phyloP scores from a whole-genome alignment of 768 basidiomycete species.

The Hygrophoropsis aurantiaca region DNA sequence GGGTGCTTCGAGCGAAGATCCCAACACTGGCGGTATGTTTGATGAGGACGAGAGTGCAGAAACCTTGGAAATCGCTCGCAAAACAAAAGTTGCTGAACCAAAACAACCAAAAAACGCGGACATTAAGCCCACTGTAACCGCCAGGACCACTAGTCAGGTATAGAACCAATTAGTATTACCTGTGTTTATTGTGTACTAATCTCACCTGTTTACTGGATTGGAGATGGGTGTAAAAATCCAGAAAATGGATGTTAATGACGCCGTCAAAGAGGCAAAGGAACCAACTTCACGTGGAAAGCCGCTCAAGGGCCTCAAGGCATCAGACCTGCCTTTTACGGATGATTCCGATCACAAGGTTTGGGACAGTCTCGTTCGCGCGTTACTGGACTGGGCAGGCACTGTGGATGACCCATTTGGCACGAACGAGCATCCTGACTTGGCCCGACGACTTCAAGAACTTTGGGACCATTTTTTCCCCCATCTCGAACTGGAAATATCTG shows the following conservation, averaged over 20 bases:
- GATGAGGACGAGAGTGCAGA: background rate
- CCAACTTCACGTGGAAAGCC: background rate
- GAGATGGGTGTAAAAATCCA: conserved; percentile 1
- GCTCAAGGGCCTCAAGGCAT: background rate
- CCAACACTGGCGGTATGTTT: background rate
- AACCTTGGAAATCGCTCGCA: too few relatives aligned
- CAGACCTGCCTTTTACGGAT: conserved; percentile 1
- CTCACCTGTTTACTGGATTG: too few relatives aligned
- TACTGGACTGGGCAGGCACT: background rate
- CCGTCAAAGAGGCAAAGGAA: background rate
- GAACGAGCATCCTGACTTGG: background rate
- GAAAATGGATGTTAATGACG: background rate
- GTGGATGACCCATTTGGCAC: conserved; percentile 1
- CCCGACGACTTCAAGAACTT: background rate
- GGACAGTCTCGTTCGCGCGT: background rate
- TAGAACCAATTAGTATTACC: too few relatives aligned
- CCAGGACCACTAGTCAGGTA: background rate
- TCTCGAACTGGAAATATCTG: background rate
- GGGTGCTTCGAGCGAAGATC: background rate
- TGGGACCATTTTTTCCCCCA: background rate
- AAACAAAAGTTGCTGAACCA: background rate
- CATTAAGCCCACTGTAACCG: background rate
- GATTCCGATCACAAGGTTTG: background rate
- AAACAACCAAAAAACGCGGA: background rate
- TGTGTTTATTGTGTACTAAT: too few relatives aligned